phyloP scores from a whole-genome alignment of 768 basidiomycete genomes.

The Dioszegia hungarica region DNA sequence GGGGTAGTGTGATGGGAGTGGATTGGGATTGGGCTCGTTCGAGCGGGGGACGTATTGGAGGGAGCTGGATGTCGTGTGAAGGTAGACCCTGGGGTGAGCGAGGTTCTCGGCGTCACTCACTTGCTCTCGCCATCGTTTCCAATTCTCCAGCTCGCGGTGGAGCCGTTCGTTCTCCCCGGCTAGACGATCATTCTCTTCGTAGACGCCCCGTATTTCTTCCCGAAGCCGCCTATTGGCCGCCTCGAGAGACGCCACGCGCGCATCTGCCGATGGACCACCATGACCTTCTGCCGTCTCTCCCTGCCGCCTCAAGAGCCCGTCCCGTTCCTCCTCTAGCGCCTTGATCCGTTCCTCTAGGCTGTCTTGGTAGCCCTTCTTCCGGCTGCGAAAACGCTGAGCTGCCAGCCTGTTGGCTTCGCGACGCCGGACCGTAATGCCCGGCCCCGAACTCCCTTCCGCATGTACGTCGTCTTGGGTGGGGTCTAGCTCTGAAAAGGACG shows the following conservation, averaged over 20 bases:
- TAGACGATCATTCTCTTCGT: constrained; percentile 22
- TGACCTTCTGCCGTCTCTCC: too few relatives aligned
- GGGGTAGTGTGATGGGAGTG: not conserved
- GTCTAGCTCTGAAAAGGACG: too few relatives aligned
- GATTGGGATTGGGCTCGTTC: too few relatives aligned
- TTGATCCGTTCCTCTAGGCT: constrained; percentile 42
- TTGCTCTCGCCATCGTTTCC: constrained; percentile 17
- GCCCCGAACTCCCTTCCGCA: too few relatives aligned
- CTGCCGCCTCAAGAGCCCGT: constrained; percentile 35
- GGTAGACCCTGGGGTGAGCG: too few relatives aligned
- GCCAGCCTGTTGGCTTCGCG: constrained; percentile 47
- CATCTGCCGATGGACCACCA: too few relatives aligned
- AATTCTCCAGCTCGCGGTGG: constrained; percentile 16
- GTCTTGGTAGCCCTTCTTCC: constrained; percentile 48
- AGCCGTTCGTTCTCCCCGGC: constrained; percentile 15
- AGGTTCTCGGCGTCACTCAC: too few relatives aligned
- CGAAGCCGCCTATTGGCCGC: constrained; percentile 25
- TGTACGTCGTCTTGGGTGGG: too few relatives aligned
- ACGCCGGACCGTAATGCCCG: constrained; percentile 14
- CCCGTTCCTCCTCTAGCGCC: too few relatives aligned
- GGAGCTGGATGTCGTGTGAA: too few relatives aligned
- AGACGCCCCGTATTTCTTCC: constrained; percentile 17
- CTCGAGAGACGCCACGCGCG: too few relatives aligned
- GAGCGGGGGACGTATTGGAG: too few relatives aligned
- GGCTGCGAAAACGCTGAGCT: constrained; percentile 43